Base-by-base conservation (phyloP, 768 basidiomycete species). In the Amanita rimosa region DNA sequence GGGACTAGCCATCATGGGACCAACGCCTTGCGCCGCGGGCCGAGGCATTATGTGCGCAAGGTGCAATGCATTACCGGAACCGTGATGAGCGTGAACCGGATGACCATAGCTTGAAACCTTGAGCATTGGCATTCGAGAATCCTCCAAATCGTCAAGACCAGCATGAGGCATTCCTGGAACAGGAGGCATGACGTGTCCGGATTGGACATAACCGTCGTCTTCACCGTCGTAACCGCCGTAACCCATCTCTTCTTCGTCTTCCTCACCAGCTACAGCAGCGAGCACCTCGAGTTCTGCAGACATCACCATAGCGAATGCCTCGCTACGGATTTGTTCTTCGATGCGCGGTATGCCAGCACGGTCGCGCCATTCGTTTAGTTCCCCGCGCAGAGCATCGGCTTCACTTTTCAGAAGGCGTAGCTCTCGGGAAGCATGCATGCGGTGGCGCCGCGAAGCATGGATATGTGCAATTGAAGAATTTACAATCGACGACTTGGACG, bases 401-500 rank as follows among this genome's bases (percentile, higher is more conserved):
- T 97, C 92, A 56, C 72, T 65, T 59, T 86, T 87, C 59, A 94
- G 64, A 44, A 78, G 61, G 44, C 91, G 83, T 29, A 96, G 74
- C 62, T 94, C 87, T 53, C 83, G 78, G 7, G 88, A 76, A 13
- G 91, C 90, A 53, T 92, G 73, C 16, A 83, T 67, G 43, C 89
- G 82, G 60, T 91, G 85, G 37, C 88, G 76, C 43, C 89, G 80
- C 35, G 87, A 85, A 17, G 84, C 77, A 58, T 86, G 83, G 52
- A 93, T 80, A 60, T 91, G 86, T 1, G 90, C 82, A 62, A 97
- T 96, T 39, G 85, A 88, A 29, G 87, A 91, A 66, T 96, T 96
- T 65, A 99, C 94, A 64, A 98, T 97, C 52, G 88, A 85, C 3
- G 89, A 89, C 68, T 99, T 99, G 62, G 88, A 92, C 0, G 96